Base-by-base conservation (phyloP, 495 filamentous ascomycete species). In the Thozetella sp. region DNA sequence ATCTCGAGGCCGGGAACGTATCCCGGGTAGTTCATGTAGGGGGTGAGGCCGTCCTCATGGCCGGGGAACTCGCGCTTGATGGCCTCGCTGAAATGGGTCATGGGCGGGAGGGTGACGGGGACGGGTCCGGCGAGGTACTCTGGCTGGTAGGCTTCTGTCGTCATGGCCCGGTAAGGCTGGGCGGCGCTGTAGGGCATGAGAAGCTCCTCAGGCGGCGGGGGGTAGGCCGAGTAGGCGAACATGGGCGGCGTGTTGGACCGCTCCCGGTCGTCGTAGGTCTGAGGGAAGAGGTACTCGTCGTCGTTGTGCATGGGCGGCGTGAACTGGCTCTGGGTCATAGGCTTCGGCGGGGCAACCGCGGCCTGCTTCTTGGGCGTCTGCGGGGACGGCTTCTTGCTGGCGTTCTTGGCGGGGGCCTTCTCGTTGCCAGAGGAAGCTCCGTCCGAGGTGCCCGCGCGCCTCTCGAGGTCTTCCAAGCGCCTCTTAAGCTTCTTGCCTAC, bases 401-500 rank as follows among this genome's bases (percentile, higher is more conserved):
- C 69, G 69, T 81, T 65, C 67, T 72, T 72, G 71, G 76, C 65
- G 63, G 71, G 63, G 74, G 83, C 65, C 77, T 83, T 77, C 63
- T 81, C 75, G 54, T 76, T 64, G 69, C 75, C 65, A 6, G 75
- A 84, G 65, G 87, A 67, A 73, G 76, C 74, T 81, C 86, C 80
- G 34, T 93, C 95, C 55, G 89, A 88, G 20, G 90, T 93, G 22
- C 90, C 92, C 25, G 95, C 95, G 62, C 94, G 85, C 65, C 93
- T 86, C 81, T 99, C 95, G 56, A 99, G 87, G 65, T 99, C 95
- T 76, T 99, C 94, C 70, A 99, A 83, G 67, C 94, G 87, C 75
- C 91, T 92, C 90, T 99, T 99, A 58, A 99, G 86, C 86, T 97
- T 99, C 84, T 97, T 97, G 83, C 94, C 94, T 98, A 72, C 57